Evolutionary conservation across 768 basidiomycete species (phyloP).

Genomic region (Podaxis sp.): DNA sequence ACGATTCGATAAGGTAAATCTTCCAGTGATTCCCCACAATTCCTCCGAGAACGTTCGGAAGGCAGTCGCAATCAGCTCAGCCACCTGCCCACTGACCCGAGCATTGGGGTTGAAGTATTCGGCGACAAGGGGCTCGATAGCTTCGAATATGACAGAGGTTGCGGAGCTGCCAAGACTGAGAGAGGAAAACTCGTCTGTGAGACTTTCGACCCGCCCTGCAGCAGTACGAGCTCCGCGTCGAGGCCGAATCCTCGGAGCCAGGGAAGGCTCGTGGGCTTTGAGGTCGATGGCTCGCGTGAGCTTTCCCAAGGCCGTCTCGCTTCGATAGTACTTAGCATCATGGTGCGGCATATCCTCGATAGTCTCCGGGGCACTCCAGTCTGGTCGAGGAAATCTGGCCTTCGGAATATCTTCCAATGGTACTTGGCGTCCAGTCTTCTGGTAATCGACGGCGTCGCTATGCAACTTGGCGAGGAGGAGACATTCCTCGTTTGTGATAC

Average conservation of each 20-base stretch:
- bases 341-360: slow-evolving; percentile 25
- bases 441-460: slow-evolving; percentile 64
- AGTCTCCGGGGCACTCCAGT: slow-evolving; percentile 66
- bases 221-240: neutral
- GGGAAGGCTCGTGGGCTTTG: slow-evolving; percentile 27
- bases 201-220: neutral
- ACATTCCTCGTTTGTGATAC: slow-evolving; percentile 52
- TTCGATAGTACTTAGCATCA: slow-evolving; percentile 46
- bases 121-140: neutral
- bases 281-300: slow-evolving; percentile 61
- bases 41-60: slow-evolving; percentile 43
- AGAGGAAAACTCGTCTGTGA: slow-evolving; percentile 3
- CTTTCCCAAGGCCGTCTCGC: slow-evolving; percentile 53
- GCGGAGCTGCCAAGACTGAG: neutral
- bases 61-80: slow-evolving; percentile 20
- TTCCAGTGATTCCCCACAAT: slow-evolving; percentile 43
- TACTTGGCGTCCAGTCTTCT: slow-evolving; percentile 53
- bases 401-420: slow-evolving; percentile 39
- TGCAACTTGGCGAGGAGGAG: slow-evolving; percentile 52
- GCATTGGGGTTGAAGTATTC: neutral
- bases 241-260: neutral
- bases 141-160: neutral
- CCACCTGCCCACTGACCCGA: neutral
- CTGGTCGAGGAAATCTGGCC: slow-evolving; percentile 41
- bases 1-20: slow-evolving; percentile 41